These are phyloP conservation scores for Rhododendron williamsianum DNA, from an alignment of 148 eudicot genomes.

Conservation along the genomic window DNA sequence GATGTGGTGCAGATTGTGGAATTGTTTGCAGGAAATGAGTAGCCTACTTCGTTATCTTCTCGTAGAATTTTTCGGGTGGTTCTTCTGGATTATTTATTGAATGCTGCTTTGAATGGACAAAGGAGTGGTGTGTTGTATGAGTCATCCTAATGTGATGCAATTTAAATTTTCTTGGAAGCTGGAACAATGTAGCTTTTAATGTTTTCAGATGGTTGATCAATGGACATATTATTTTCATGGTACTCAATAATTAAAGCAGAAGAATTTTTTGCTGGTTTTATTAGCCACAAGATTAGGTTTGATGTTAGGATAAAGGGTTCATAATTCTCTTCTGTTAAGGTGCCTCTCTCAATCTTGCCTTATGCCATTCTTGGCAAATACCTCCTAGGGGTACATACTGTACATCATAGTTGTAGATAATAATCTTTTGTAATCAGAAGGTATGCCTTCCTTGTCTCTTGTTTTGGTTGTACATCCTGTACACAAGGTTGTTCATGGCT, in stretches of 20 bases:
- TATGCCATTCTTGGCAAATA: too few relatives aligned
- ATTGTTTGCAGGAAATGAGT: slow-evolving; percentile 45
- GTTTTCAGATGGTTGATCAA: not conserved
- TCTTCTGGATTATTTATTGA: not conserved
- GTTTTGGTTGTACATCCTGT: slow-evolving; percentile 39
- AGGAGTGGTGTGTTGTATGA: not conserved
- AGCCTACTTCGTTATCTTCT: not conserved
- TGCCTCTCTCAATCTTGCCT: too few relatives aligned
- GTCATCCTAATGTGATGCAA: not conserved
- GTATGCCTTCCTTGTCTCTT: slow-evolving; percentile 16
- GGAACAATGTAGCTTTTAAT: not conserved
- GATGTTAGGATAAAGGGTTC: not conserved
- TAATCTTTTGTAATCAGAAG: too few relatives aligned
- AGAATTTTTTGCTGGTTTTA: not conserved
- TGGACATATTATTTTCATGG: not conserved
- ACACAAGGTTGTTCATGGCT: slow-evolving; percentile 60
- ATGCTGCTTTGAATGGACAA: not conserved
- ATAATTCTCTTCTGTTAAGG: not conserved
- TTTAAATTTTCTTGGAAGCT: not conserved
- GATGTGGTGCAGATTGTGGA: slow-evolving; percentile 37
- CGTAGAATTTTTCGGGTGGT: not conserved
- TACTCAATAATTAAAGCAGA: not conserved
- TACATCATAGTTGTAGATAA: not conserved
- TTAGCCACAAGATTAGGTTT: not conserved
- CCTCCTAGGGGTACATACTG: too few relatives aligned